Evolutionary conservation across 2,329 filamentous ascomycete species (phyloP).

Genomic region (Tympanopsis confertula): DNA sequence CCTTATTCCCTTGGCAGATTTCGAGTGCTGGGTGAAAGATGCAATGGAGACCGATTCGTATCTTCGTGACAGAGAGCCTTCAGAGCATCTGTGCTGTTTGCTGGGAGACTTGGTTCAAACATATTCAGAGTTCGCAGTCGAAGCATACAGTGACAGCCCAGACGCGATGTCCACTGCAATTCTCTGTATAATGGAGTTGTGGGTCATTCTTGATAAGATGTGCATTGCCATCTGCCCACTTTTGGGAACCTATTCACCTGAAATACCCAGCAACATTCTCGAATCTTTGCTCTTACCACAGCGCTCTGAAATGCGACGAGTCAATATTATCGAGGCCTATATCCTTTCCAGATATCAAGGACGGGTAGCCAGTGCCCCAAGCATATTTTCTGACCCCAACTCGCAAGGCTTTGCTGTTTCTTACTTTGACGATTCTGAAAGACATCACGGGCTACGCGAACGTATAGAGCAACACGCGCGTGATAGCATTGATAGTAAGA

Average conservation of each 20-base stretch:
- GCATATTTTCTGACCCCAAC: conserved; percentile 26
- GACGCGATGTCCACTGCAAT: conserved; percentile 39
- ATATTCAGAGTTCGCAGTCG: conserved; percentile 17
- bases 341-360: conserved; percentile 17
- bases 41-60: too few relatives aligned
- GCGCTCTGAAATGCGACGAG: conserved; percentile 28
- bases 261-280: conserved; percentile 25
- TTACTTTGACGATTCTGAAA: conserved; percentile 29
- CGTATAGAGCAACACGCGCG: conserved; percentile 26
- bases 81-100: too few relatives aligned
- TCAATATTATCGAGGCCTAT: conserved; percentile 34
- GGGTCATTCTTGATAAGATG: conserved; percentile 41
- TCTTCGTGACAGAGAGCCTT: too few relatives aligned
- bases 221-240: conserved; percentile 24
- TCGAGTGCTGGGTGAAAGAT: too few relatives aligned
- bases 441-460: conserved; percentile 20
- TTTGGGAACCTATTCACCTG: conserved; percentile 31
- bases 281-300: conserved; percentile 31
- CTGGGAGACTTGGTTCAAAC: conserved; percentile 15
- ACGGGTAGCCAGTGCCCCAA: conserved; percentile 8
- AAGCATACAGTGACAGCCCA: conserved; percentile 25
- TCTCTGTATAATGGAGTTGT: conserved; percentile 43
- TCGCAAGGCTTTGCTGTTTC: conserved; percentile 27
- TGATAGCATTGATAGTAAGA: conserved; percentile 14
- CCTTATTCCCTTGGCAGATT: too few relatives aligned